These are phyloP conservation scores for Gossypium sturtianum DNA, from an alignment of 345 rosid species.

Conservation along the genomic window DNA sequence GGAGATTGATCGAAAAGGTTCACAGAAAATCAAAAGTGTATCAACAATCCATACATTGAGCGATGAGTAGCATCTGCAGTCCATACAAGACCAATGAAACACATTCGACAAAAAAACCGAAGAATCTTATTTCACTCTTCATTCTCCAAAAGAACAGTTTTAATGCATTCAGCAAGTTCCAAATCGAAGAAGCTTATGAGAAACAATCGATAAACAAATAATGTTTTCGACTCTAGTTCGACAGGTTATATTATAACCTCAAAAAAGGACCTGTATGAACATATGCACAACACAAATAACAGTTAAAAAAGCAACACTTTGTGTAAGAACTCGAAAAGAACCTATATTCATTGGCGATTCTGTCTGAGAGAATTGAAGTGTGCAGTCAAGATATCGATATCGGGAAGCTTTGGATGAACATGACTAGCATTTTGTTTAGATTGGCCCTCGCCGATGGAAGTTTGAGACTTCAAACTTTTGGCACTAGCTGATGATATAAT, in stretches of 20 bases:
- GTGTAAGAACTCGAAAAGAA: background rate
- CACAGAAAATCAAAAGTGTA: background rate
- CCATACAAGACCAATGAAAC: background rate
- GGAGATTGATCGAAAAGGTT: background rate
- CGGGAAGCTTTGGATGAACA: slow-evolving; percentile 95
- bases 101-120: background rate
- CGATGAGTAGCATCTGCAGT: background rate
- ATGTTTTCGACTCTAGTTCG: background rate
- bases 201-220: background rate
- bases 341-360: slow-evolving; percentile 28
- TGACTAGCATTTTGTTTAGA: slow-evolving; percentile 47
- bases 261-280: slow-evolving; percentile 1
- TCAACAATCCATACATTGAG: background rate
- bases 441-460: slow-evolving; percentile 12
- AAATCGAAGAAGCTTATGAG: background rate
- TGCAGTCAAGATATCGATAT: slow-evolving; percentile 59
- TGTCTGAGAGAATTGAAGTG: slow-evolving; percentile 48
- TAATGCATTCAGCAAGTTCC: slow-evolving; percentile 2
- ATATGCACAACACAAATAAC: background rate
- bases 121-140: background rate
- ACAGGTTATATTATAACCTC: background rate
- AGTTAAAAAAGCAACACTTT: background rate
- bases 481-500: slow-evolving; percentile 24
- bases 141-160: background rate
- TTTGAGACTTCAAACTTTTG: slow-evolving; percentile 19